Percentiles rank a stretch among this genome's conserved stretches.
Evolutionary conservation across 805 yeast species (phyloP).

Genomic region (Blastobotrys chiropterorum): DNA sequence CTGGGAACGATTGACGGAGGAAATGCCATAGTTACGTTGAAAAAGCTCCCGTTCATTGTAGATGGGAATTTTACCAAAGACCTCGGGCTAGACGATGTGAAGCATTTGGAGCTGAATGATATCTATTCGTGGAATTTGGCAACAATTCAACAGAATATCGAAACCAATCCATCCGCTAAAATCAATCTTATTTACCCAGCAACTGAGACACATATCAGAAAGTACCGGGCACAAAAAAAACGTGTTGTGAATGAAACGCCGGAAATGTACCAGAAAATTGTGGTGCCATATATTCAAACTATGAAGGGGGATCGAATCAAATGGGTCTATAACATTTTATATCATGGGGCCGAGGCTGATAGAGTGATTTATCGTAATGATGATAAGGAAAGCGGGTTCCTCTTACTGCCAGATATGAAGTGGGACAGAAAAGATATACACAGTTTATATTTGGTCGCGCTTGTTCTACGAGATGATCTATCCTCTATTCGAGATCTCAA

Average conservation of each 20-base stretch:
- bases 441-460: conserved; percentile 69
- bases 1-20: conserved; percentile 59
- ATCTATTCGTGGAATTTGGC: conserved; percentile 78
- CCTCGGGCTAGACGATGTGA: conserved; percentile 21
- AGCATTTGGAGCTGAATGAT: conserved; percentile 61
- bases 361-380: conserved; percentile 65
- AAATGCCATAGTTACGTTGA: conserved; percentile 65
- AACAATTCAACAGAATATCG: conserved; percentile 39
- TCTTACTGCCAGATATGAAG: conserved; percentile 89
- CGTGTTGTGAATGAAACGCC: conserved; percentile 79
- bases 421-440: conserved; percentile 79
- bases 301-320: conserved; percentile 72
- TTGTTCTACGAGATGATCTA: conserved; percentile 64
- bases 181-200: conserved; percentile 84
- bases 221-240: conserved; percentile 54
- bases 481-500: conserved; percentile 71
- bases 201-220: conserved; percentile 72
- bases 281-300: conserved; percentile 67
- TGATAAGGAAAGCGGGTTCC: conserved; percentile 49
- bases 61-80: conserved; percentile 3
- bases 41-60: conserved; percentile 56
- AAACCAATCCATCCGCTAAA: conserved; percentile 53
- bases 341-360: conserved; percentile 79
- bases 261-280: conserved; percentile 53
- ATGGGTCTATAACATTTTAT: conserved; percentile 86